Conservation (phyloP, 805 yeast genomes). For the Metahyphopichia silvanorum region DNA sequence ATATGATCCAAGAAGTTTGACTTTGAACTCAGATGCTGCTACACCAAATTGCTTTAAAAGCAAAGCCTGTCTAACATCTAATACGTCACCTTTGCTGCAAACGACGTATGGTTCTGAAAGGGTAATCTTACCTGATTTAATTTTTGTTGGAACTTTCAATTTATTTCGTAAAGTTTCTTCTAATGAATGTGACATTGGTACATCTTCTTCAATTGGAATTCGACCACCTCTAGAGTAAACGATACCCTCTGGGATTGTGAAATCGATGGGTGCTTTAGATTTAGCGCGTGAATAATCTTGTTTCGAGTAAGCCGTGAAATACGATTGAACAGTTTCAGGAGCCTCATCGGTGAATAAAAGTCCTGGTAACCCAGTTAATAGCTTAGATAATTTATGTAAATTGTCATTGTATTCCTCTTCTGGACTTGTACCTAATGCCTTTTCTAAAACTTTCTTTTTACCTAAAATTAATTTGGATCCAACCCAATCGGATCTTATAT, state of each 20-base stretch:
- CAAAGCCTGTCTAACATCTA: constrained; percentile 89
- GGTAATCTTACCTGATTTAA: constrained; percentile 83
- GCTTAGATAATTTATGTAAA: constrained; percentile 62
- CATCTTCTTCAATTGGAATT: constrained; percentile 84
- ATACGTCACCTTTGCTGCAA: constrained; percentile 71
- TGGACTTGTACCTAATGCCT: constrained; percentile 83
- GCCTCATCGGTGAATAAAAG: constrained; percentile 85
- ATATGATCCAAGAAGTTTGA: constrained; percentile 73
- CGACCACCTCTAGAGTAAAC: constrained; percentile 96
- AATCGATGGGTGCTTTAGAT: constrained; percentile 74
- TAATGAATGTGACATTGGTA: constrained; percentile 93
- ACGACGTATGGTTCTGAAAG: constrained; percentile 76
- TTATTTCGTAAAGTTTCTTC: constrained; percentile 90
- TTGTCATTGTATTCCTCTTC: constrained; percentile 91
- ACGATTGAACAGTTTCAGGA: constrained; percentile 85
- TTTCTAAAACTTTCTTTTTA: constrained; percentile 87
- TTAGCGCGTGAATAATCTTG: constrained; percentile 91
- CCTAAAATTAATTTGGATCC: constrained; percentile 91
- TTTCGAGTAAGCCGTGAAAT: constrained; percentile 73
- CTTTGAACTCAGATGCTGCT: constrained; percentile 89
- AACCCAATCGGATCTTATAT: constrained; percentile 86
- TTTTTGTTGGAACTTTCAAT: constrained; percentile 86
- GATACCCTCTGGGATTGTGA: constrained; percentile 84
- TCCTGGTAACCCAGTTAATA: constrained; percentile 78
- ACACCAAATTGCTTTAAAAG: constrained; percentile 93